phyloP scores from a whole-genome alignment of 2,329 filamentous ascomycete genomes.

The Ceratocystis lukuohia region DNA sequence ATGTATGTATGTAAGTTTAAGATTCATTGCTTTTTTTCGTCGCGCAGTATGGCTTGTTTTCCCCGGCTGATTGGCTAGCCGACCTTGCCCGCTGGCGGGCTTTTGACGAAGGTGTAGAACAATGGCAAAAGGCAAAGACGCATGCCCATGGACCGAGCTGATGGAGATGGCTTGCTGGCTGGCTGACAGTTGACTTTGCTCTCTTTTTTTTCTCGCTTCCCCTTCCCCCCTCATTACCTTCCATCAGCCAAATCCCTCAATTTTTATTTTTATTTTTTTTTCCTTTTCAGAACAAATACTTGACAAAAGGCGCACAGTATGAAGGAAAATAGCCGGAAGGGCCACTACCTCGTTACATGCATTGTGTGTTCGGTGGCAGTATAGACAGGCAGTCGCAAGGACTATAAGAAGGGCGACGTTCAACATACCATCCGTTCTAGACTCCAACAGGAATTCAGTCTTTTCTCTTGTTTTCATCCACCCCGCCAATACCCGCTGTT shows the following conservation, averaged over 20 bases:
- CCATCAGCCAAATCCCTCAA: too few relatives aligned
- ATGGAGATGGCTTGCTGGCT: background rate
- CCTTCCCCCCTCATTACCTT: background rate
- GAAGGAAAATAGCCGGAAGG: background rate
- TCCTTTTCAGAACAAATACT: background rate
- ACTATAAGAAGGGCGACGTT: background rate
- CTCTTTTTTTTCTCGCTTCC: background rate
- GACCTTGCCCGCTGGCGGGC: background rate
- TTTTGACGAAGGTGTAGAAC: constrained; percentile 1
- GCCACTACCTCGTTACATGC: background rate
- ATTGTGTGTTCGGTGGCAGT: too few relatives aligned
- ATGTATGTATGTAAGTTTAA: background rate
- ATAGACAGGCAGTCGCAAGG: background rate
- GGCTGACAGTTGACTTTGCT: background rate
- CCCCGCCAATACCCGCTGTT: background rate
- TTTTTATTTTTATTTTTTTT: too few relatives aligned
- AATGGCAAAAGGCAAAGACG: background rate
- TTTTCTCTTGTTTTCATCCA: background rate
- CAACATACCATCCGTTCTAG: background rate
- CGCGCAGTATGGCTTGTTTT: background rate
- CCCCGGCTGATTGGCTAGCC: background rate
- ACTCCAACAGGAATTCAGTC: background rate
- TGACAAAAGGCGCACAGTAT: background rate
- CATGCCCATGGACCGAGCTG: background rate
- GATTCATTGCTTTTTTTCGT: background rate